Evolutionary conservation across 768 basidiomycete species (phyloP).

Genomic region (Boletus coccyginus): DNA sequence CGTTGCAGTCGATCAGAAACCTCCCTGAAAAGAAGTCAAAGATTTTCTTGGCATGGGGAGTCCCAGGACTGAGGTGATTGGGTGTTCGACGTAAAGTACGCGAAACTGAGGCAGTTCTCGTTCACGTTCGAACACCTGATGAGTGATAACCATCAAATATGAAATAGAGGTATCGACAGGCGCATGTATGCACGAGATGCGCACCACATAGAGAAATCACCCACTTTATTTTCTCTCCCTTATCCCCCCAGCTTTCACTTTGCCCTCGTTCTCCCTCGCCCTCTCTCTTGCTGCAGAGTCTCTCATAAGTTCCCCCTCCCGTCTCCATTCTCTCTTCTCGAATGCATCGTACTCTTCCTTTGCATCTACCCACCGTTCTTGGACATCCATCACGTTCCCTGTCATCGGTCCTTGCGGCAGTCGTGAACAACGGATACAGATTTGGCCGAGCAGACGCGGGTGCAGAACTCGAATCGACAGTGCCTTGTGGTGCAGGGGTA

Average conservation of each 20-base stretch:
- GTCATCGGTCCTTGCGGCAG: constrained; percentile 54
- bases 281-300: constrained; percentile 20
- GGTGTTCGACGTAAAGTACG: not conserved
- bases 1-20: not conserved
- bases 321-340: constrained; percentile 75
- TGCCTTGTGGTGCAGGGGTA: constrained; percentile 32
- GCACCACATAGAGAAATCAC: not conserved
- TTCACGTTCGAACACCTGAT: not conserved
- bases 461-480: constrained; percentile 29
- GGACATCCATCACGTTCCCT: constrained; percentile 69
- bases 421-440: constrained; percentile 62
- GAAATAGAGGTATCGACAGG: not conserved
- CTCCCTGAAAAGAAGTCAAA: not conserved
- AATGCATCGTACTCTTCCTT: constrained; percentile 78
- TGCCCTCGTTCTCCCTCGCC: not conserved
- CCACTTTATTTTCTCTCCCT: constrained; percentile 28
- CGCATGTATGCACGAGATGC: not conserved
- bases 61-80: not conserved
- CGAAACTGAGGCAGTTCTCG: not conserved
- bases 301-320: constrained; percentile 55
- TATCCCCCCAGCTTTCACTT: constrained; percentile 16
- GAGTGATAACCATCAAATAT: not conserved
- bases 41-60: not conserved
- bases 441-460: constrained; percentile 55
- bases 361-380: constrained; percentile 93